Percentiles rank a stretch among this genome's conserved stretches.
phyloP scores from a whole-genome alignment of 2,329 filamentous ascomycete species.

The Allantophomopsis cytisporea region DNA sequence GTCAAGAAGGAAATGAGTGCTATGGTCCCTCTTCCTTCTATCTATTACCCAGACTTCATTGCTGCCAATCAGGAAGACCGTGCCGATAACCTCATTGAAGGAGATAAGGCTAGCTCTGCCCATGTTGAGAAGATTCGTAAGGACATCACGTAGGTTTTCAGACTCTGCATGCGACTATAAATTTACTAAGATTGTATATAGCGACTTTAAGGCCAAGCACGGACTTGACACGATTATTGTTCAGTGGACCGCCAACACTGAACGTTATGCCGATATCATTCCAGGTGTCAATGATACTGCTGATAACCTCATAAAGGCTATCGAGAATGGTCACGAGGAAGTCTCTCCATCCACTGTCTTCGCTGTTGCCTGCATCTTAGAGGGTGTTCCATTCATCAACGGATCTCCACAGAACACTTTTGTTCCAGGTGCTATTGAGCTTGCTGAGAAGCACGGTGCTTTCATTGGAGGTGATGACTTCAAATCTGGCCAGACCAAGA shows the following conservation, averaged over 20 bases:
- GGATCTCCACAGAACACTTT: slow-evolving; percentile 99
- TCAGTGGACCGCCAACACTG: slow-evolving; percentile 98
- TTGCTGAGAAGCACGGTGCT: slow-evolving; percentile 74
- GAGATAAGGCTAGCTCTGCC: slow-evolving; percentile 69
- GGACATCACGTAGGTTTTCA: slow-evolving; percentile 59
- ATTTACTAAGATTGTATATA: slow-evolving; percentile 16
- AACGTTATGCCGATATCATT: slow-evolving; percentile 84
- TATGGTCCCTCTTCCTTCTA: slow-evolving; percentile 80
- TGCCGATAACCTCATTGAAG: slow-evolving; percentile 79
- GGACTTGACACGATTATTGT: slow-evolving; percentile 89
- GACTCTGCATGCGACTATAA: slow-evolving; percentile 1
- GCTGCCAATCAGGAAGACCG: slow-evolving; percentile 96
- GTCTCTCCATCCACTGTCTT: slow-evolving; percentile 95
- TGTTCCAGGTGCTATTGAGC: slow-evolving; percentile 79
- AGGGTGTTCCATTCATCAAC: slow-evolving; percentile 91
- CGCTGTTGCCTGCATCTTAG: slow-evolving; percentile 85
- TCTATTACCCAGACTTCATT: slow-evolving; percentile 99
- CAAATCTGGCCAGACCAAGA: slow-evolving; percentile 99
- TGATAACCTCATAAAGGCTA: slow-evolving; percentile 80
- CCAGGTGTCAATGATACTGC: slow-evolving; percentile 91
- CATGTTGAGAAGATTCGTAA: slow-evolving; percentile 89
- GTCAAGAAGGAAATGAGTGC: slow-evolving; percentile 87
- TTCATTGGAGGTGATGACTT: slow-evolving; percentile 98
- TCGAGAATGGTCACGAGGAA: slow-evolving; percentile 77
- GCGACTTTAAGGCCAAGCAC: slow-evolving; percentile 80